A percentile compares a stretch with the other conserved stretches of the same genome.
phyloP scores from a whole-genome alignment of 768 basidiomycete species.

The Aureoboletus auriporus region DNA sequence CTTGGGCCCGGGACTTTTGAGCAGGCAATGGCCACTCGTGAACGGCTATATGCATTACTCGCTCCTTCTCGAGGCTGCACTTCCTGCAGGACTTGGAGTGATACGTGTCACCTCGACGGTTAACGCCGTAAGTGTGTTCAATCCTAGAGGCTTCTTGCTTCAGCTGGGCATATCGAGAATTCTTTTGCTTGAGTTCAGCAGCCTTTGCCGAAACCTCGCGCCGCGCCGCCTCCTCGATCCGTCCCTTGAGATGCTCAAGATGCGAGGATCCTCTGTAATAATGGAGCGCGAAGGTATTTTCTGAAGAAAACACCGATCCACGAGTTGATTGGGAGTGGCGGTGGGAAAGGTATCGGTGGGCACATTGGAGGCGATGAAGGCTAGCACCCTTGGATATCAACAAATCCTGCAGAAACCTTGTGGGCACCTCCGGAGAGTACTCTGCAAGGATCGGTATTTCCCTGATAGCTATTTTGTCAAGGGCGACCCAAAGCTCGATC shows the following conservation, averaged over 20 bases:
- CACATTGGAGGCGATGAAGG: constrained; percentile 23
- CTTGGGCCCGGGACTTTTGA: constrained; percentile 11
- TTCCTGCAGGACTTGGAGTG: constrained; percentile 18
- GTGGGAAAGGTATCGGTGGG: constrained; percentile 30
- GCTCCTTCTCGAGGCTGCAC: constrained; percentile 22
- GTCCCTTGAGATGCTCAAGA: constrained; percentile 22
- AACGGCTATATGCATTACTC: constrained; percentile 26
- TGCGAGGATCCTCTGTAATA: constrained; percentile 26
- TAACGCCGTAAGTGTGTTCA: background rate
- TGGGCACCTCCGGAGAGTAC: constrained; percentile 32
- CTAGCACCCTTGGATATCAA: constrained; percentile 25
- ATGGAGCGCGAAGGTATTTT: constrained; percentile 29
- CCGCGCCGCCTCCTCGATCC: constrained; percentile 28
- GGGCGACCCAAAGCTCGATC: constrained; percentile 35
- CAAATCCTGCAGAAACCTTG: constrained; percentile 21
- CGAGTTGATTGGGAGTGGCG: constrained; percentile 21
- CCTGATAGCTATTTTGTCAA: constrained; percentile 24
- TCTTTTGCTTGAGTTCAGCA: constrained; percentile 24
- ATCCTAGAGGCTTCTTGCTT: background rate
- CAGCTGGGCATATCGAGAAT: constrained; percentile 17
- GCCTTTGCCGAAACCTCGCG: constrained; percentile 18
- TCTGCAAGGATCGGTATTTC: constrained; percentile 24
- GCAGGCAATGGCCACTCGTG: constrained; percentile 47
- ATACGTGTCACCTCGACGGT: background rate
- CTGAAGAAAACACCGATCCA: constrained; percentile 30